Evolutionary conservation across 495 filamentous ascomycete species (phyloP).

Genomic region (Oleoguttula mirabilis): DNA sequence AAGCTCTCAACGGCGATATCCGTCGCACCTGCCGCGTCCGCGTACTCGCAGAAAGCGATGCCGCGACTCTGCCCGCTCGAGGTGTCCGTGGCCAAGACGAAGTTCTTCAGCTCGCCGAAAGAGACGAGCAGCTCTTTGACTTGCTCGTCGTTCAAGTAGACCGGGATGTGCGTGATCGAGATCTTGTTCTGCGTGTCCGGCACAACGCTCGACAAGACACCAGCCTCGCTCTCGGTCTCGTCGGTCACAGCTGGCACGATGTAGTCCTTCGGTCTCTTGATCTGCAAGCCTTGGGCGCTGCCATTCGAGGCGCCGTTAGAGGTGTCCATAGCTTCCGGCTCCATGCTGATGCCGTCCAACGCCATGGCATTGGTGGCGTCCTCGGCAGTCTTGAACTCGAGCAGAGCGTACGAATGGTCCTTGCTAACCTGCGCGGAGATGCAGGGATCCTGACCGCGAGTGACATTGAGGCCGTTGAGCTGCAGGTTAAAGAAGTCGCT

Average conservation of each 20-base stretch:
- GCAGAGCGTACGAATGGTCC: constrained; percentile 64
- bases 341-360: constrained; percentile 80
- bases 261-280: constrained; percentile 92
- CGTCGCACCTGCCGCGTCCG: constrained; percentile 55
- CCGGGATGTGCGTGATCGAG: constrained; percentile 75
- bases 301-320: constrained; percentile 46
- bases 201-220: constrained; percentile 65
- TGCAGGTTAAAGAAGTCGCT: constrained; percentile 89
- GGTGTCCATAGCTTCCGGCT: constrained; percentile 42
- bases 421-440: constrained; percentile 71
- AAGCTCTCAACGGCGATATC: constrained; percentile 82
- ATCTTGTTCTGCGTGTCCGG: constrained; percentile 93
- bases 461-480: constrained; percentile 85
- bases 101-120: constrained; percentile 89
- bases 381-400: constrained; percentile 78
- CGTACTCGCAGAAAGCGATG: constrained; percentile 93
- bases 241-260: constrained; percentile 78
- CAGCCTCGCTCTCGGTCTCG: constrained; percentile 64
- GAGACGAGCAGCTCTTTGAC: constrained; percentile 77
- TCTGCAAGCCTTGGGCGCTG: constrained; percentile 50
- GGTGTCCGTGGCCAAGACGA: constrained; percentile 78
- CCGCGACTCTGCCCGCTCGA: constrained; percentile 85
- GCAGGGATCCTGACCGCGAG: constrained; percentile 74
- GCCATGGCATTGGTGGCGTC: constrained; percentile 89
- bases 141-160: constrained; percentile 78